Evolutionary conservation across 1,284 basidiomycete species (phyloP), one percentile per base, ranked within the genome.

Genomic region (Trichosporon faecale): DNA sequence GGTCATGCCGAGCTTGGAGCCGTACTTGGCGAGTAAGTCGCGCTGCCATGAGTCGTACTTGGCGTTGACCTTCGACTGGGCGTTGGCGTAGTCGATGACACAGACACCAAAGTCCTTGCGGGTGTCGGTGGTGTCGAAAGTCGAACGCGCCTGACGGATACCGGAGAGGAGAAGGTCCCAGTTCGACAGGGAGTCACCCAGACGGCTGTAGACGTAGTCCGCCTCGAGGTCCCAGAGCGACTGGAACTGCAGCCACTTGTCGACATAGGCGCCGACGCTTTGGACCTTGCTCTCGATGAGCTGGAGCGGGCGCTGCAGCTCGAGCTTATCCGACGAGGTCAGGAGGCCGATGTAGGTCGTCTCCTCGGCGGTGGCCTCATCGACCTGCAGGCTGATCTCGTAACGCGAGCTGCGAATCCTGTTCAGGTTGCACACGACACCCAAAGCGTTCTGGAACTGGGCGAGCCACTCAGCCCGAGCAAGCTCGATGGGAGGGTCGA

Each of bases 41-140:
- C 91, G 87, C 86, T 99, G 95, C 96, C 96, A 98, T 8, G 93
- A 87, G 80, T 99, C 97, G 83, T 98, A 98, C 86, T 98, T 98
- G 71, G 95, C 93, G 80, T 98, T 98, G 78, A 99, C 96, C 76
- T 95, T 90, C 66, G 92, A 89, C 84, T 99, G 97, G 23, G 98
- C 96, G 80, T 97, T 95, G 82, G 98, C 95, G 83, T 98, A 98
- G 84, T 98, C 94, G 77, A 99, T 91, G 57, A 96, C 88, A 77
- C 93, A 95, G 5, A 96, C 92, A 1, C 93, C 94, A 80, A 98
- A 97, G 65, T 89, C 89, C 76, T 92, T 93, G 77, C 92, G 90
- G 14, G 94, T 95, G 76, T 98, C 95, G 21, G 93, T 92, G 16
- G 94, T 98, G 84, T 99, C 96, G 79, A 99, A 98, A 0, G 94